phyloP scores from a whole-genome alignment of 139 green algal genomes.

The Chlorokybus atmophyticus region DNA sequence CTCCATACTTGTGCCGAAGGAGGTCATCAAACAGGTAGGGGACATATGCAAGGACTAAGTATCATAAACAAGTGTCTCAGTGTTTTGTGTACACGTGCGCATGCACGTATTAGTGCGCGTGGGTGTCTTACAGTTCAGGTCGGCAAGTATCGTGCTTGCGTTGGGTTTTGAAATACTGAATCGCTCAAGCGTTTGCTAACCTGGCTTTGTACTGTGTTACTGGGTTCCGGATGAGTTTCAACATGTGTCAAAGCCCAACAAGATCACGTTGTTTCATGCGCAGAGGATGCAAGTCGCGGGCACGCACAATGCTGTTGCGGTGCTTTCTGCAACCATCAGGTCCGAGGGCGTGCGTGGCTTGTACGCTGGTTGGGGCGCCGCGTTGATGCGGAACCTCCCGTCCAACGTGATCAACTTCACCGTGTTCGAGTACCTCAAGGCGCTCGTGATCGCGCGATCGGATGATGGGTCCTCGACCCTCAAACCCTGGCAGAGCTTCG shows the following conservation, averaged over 20 bases:
- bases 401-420: slow-evolving; percentile 98
- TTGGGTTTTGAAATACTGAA: no score
- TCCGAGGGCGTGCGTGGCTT: slow-evolving; percentile 63
- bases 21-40: slow-evolving; percentile 38
- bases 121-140: no score
- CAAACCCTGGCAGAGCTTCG: slow-evolving; percentile 12
- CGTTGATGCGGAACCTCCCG: slow-evolving; percentile 89
- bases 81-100: no score
- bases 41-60: no score
- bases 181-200: no score
- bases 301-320: slow-evolving; percentile 21
- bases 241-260: no score
- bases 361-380: slow-evolving; percentile 90
- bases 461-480: not conserved
- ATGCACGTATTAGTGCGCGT: no score
- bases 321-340: slow-evolving; percentile 53
- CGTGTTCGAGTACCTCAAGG: slow-evolving; percentile 20
- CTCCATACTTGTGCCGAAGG: slow-evolving; percentile 28
- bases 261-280: no score
- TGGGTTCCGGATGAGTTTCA: no score
- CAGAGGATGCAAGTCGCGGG: slow-evolving; percentile 10
- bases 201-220: no score
- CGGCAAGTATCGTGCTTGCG: no score
- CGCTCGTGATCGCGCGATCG: not conserved
- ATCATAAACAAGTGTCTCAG: no score